Conservation (phyloP, 2,329 filamentous ascomycete genomes). For the Fusarium metavorans region DNA sequence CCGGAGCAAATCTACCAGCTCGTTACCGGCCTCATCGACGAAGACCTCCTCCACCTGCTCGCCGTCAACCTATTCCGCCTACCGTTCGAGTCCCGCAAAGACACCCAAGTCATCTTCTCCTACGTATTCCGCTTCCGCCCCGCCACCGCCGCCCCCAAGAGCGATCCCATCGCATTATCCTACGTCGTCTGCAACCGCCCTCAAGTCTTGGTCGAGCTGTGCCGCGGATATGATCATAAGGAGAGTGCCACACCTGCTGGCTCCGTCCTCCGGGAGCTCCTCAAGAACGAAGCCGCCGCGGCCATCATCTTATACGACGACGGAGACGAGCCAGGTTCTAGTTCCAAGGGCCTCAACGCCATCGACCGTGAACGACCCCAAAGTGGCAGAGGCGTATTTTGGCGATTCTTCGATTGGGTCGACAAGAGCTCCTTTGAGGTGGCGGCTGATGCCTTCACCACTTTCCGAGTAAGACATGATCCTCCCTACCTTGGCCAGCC, state of each 20-base stretch:
- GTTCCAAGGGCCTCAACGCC: constrained; percentile 78
- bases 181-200: constrained; percentile 90
- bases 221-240: constrained; percentile 88
- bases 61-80: constrained; percentile 85
- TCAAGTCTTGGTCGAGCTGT: constrained; percentile 88
- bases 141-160: constrained; percentile 72
- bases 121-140: constrained; percentile 93
- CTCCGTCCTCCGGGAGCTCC: constrained; percentile 86
- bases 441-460: constrained; percentile 96
- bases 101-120: constrained; percentile 94
- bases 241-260: constrained; percentile 94
- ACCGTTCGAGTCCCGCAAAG: constrained; percentile 96
- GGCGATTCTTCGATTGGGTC: constrained; percentile 98
- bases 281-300: constrained; percentile 90
- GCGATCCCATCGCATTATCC: constrained; percentile 85
- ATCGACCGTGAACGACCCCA: constrained; percentile 83
- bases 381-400: constrained; percentile 88
- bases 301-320: constrained; percentile 95
- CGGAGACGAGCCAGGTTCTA: constrained; percentile 76
- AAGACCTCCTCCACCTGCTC: constrained; percentile 88
- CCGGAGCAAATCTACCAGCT: constrained; percentile 91
- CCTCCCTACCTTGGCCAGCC: not conserved
- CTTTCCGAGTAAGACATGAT: constrained; percentile 78
- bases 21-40: constrained; percentile 85
- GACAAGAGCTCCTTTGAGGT: constrained; percentile 97